These are phyloP conservation scores for Aspergillus ruber DNA, from an alignment of 2,329 filamentous ascomycete species.

Conservation along the genomic window DNA sequence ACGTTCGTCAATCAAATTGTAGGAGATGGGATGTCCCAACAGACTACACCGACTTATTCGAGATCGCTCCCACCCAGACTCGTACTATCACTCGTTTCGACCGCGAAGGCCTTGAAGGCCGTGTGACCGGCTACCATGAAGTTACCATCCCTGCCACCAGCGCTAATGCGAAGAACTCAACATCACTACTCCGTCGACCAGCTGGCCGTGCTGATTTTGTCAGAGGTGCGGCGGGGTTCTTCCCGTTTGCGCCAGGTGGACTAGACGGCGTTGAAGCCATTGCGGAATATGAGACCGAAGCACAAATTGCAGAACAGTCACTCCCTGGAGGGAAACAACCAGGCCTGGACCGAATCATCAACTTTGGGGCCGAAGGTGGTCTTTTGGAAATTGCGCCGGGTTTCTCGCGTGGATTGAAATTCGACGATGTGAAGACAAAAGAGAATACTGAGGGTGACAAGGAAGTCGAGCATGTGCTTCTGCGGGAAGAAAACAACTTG, in stretches of 20 bases:
- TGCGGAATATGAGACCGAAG: slow-evolving; percentile 74
- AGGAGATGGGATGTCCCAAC: slow-evolving; percentile 73
- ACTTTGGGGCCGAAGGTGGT: slow-evolving; percentile 68
- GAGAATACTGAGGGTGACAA: slow-evolving; percentile 57
- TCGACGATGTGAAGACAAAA: slow-evolving; percentile 54
- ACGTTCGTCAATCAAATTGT: background rate
- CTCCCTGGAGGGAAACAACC: slow-evolving; percentile 34
- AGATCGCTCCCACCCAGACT: slow-evolving; percentile 82
- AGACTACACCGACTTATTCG: slow-evolving; percentile 78
- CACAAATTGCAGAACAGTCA: slow-evolving; percentile 46
- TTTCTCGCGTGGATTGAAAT: slow-evolving; percentile 68
- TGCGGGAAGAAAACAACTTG: slow-evolving; percentile 37
- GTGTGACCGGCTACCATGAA: slow-evolving; percentile 88
- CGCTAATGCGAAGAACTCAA: slow-evolving; percentile 91
- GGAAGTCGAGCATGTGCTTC: slow-evolving; percentile 61
- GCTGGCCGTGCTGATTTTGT: slow-evolving; percentile 86
- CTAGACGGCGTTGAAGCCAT: slow-evolving; percentile 80
- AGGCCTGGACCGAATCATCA: slow-evolving; percentile 76
- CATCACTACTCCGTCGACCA: slow-evolving; percentile 78
- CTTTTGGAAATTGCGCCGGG: slow-evolving; percentile 79
- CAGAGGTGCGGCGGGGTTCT: slow-evolving; percentile 84
- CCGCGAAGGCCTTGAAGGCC: slow-evolving; percentile 82
- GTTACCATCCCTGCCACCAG: slow-evolving; percentile 85
- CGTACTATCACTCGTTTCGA: slow-evolving; percentile 91
- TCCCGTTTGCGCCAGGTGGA: slow-evolving; percentile 87